Evolutionary conservation across 495 filamentous ascomycete genomes (phyloP), one percentile per base, ranked within the genome.

Genomic region (Amniculicola lignicola): DNA sequence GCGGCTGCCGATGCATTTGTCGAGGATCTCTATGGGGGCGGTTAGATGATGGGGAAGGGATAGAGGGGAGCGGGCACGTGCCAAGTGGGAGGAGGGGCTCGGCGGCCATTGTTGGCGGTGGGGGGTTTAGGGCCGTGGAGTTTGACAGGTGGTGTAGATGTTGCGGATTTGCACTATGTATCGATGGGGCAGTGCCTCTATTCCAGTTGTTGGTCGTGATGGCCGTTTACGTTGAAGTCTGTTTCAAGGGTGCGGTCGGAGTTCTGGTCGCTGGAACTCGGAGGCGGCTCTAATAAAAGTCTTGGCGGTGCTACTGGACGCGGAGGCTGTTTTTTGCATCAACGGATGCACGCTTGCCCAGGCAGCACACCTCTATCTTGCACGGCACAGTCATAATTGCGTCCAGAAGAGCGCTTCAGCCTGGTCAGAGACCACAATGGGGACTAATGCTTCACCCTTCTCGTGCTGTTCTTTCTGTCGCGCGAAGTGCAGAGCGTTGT

Each of bases 1-100:
- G 63, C 84, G 85, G 18, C 92, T 96, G 31, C 94, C 93, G 51
- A 97, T 89, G 72, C 94, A 97, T 72, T 96, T 96, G 74, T 98
- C 93, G 73, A 98, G 95, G 65, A 98, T 79, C 72, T 98, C 93
- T 96, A 58, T 28, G 15, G 33, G 21, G 1, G 33, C 15, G 15
- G 35, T 59, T 19, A 49, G 49, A 45, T n/a, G 2, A 22, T 16
- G 5, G n/a, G 6, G 7, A 5, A 22, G 35, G 23, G 43, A 0
- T 1, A 16, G 16, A 3, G 25, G 9, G 16, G 11, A 19, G 10
- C n/a, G 28, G 9, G 15, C 23, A 58, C 61, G 10, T 53, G 66
- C 67, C 67, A 15, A 73, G 64, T n/a, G 72, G 72, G 9, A 74
- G 60, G 9, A 74, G 46, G 31, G 62, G 40, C n/a, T 48, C 43